Evolutionary conservation across 306 rosid species (phyloP), one percentile per base, ranked within the genome.

Genomic region (Prunus armeniaca): DNA sequence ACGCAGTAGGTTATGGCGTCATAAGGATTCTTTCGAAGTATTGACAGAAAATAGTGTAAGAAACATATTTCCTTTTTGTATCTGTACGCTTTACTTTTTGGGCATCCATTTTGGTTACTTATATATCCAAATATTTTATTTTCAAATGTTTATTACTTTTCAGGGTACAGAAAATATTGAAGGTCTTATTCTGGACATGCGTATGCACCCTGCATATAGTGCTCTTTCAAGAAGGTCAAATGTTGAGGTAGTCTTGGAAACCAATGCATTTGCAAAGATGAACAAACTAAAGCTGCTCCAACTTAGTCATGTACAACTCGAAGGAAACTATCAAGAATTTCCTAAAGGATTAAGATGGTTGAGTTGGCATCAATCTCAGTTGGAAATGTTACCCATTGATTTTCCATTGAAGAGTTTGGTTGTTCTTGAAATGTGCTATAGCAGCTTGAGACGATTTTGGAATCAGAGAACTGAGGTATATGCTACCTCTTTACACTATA

Each of bases 361-460:
- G 12, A 28, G 71, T 57, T 72, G 76, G 76, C 41, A 57, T 56
- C 41, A 65, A 22, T 72, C 13, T 46, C 67, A 15, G 38, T 57
- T 72, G 11, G 47, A 72, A 2, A 20, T 6, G 20, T 56, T 73
- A 34, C 76, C 76, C 25, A 41, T 4, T 51, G 28, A 3, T 3
- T 58, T 73, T 73, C n/a, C 47, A 13, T 49, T 43, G 6, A 7
- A 24, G 6, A 58, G 30, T 6, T 2, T 58, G 18, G 18, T 58
- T 24, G 68, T 9, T 15, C 46, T 73, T 58, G 77, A 73, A 50
- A 58, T 73, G 67, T 45, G 52, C 11, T 6, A 58, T 28, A 58
- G 57, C 68, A 15, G 18, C 50, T 57, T 73, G 17, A 58, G 30
- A 22, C 32, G 30, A 28, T 28, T 28, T 28, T 28, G 30, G 30